These are phyloP conservation scores for Phanerodontia chrysosporium DNA, from an alignment of 768 basidiomycete genomes.

Conservation along the genomic window DNA sequence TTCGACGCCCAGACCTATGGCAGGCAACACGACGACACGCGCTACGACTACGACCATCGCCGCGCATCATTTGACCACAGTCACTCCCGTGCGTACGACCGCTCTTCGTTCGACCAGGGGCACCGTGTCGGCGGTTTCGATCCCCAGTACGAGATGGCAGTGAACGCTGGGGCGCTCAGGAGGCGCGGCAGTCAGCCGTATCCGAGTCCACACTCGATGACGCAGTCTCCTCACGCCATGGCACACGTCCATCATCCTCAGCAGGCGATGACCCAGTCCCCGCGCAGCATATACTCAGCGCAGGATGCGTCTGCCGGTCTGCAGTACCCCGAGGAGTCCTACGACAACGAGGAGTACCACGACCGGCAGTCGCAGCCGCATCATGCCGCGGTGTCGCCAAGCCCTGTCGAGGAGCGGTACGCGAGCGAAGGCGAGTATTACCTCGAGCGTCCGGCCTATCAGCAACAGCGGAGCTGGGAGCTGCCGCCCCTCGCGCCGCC, in stretches of 20 bases:
- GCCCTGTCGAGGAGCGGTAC: slow-evolving; percentile 2
- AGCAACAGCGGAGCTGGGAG: background rate
- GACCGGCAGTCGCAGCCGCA: background rate
- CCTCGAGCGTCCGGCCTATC: background rate
- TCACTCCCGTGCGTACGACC: background rate
- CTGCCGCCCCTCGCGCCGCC: background rate
- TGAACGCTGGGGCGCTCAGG: background rate
- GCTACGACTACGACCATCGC: slow-evolving; percentile 3
- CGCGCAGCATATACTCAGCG: background rate
- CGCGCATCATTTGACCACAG: slow-evolving; percentile 2
- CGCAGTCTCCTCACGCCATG: background rate
- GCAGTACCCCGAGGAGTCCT: slow-evolving; percentile 5
- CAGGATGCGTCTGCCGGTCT: background rate
- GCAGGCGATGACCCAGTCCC: background rate
- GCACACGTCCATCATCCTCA: background rate
- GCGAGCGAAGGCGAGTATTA: slow-evolving; percentile 3
- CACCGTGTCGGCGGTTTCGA: background rate
- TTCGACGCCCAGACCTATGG: background rate
- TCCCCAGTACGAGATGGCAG: background rate
- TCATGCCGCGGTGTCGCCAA: background rate
- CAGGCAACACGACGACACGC: background rate
- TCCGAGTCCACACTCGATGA: slow-evolving; percentile 5
- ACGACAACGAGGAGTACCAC: slow-evolving; percentile 3
- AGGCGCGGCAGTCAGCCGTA: slow-evolving; percentile 11
- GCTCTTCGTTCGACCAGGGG: background rate